Evolutionary conservation across 176 grass and related monocot species (phyloP), one percentile per base, ranked within the genome.

Genomic region (Oryza meridionalis): DNA sequence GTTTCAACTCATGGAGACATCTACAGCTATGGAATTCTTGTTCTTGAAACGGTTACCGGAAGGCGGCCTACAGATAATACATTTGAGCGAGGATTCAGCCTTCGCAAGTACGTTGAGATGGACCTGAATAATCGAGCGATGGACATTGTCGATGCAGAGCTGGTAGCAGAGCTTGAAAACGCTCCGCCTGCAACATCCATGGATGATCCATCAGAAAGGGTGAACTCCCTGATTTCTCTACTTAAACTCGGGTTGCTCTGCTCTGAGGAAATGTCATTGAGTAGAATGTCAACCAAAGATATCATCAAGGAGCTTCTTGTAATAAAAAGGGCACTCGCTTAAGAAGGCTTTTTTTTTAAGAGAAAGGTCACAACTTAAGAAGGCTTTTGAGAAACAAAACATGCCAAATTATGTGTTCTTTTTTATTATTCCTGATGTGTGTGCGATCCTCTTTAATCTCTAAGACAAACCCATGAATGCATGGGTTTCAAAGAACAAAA

Each of bases 11-110:
- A 75, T 12, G 84, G 74, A 32, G 88, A 79, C 51, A 78, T 84
- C 4, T 90, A 90, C 9, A 90, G 88, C 61, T 86, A 73, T 4
- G 84, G 88, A 11, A 46, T 86, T 53, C 66, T 90, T 26, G 7
- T 83, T 61, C 45, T 87, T 24, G 84, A 90, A 42, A 87, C 75
- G 84, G 2, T 79, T 33, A 90, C 78, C 0, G 79, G 80, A 47
- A 87, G 31, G 61, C 59, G 76, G 2, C 89, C 85, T 12, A 91
- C 85, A 0, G 80, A 81, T 31, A 24, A 51, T 9, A 42, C 35
- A 27, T 91, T 84, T 72, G 47, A 67, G 2, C 58, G 35, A 21
- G 43, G 26, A 35, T 29, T 46, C 15, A 80, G 80, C 67, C 59
- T 87, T 42, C 65, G 35, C n/a, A 76, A 45, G 6, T 55, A 58